These are phyloP conservation scores for Coniochaeta hoffmannii DNA, from an alignment of 2,329 filamentous ascomycete species.

Conservation along the genomic window DNA sequence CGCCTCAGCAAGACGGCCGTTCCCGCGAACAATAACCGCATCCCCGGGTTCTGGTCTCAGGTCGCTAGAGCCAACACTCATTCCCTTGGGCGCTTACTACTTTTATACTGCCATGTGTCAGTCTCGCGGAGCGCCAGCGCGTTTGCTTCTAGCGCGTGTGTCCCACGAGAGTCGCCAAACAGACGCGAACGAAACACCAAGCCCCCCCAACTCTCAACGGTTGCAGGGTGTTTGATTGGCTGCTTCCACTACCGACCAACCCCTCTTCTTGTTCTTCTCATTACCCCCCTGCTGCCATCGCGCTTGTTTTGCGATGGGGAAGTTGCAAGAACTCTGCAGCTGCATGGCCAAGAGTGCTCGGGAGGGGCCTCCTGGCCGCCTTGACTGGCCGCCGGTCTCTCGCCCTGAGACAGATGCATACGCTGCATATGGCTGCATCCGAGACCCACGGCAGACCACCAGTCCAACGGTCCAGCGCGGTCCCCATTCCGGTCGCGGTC, in stretches of 20 bases:
- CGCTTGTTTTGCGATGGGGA: constrained; percentile 13
- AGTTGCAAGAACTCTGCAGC: constrained; percentile 10
- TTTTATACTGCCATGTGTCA: constrained; percentile 2
- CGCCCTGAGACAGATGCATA: constrained; percentile 16
- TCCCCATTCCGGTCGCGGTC: constrained; percentile 13
- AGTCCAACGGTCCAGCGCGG: constrained; percentile 17
- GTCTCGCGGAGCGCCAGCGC: not conserved
- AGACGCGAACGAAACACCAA: constrained; percentile 4
- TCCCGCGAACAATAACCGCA: not conserved
- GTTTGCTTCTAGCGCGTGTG: not conserved
- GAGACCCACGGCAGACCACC: constrained; percentile 14
- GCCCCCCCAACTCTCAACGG: not conserved
- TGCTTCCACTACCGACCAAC: constrained; percentile 1
- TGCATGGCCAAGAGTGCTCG: too few species aligned
- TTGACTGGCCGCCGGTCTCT: constrained; percentile 13
- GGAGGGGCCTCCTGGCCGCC: constrained; percentile 1
- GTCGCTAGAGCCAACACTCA: not conserved
- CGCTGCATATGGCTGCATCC: constrained; percentile 16
- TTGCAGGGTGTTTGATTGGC: not conserved
- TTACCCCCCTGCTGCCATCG: constrained; percentile 11
- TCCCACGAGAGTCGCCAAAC: constrained; percentile 3
- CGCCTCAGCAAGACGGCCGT: not conserved
- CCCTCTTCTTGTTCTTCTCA: not conserved
- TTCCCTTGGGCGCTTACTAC: not conserved
- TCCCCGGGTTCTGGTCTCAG: not conserved